These are phyloP conservation scores for Penicillium pulvis DNA, from an alignment of 495 filamentous ascomycete species.

Conservation along the genomic window DNA sequence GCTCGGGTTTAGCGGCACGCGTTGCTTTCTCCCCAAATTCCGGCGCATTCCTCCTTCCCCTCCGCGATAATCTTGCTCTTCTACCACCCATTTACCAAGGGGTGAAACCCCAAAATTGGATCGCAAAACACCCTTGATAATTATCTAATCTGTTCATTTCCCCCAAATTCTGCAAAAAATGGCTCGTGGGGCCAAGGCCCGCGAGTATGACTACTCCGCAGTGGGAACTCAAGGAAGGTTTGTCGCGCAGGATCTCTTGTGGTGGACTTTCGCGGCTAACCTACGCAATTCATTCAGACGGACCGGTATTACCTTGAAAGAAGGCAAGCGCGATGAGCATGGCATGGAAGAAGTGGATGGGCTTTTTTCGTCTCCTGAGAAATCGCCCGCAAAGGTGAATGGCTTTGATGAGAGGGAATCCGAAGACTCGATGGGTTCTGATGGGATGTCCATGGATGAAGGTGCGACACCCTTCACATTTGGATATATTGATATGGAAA, in stretches of 20 bases:
- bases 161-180: conserved; percentile 28
- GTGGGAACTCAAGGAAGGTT: conserved; percentile 67
- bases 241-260: conserved; percentile 14
- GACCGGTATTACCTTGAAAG: conserved; percentile 81
- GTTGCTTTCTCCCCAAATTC: conserved; percentile 33
- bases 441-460: conserved; percentile 52
- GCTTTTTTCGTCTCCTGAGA: conserved; percentile 87
- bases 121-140: neutral
- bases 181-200: conserved; percentile 53
- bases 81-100: conserved; percentile 2
- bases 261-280: conserved; percentile 9
- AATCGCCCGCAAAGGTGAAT: conserved; percentile 50
- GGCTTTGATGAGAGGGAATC: conserved; percentile 30
- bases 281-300: conserved; percentile 47
- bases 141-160: neutral
- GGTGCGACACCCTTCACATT: conserved; percentile 27
- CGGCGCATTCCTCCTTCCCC: conserved; percentile 33
- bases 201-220: conserved; percentile 63
- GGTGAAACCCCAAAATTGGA: neutral
- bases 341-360: conserved; percentile 84
- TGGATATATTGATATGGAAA: neutral
- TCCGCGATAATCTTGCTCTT: conserved; percentile 16
- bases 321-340: conserved; percentile 85
- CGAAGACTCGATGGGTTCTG: conserved; percentile 41
- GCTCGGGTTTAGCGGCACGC: conserved; percentile 43